Percentiles rank a stretch among this genome's conserved stretches.
Evolutionary conservation across 306 rosid genomes (phyloP).

Genomic region (Oemleria cerasiformis): DNA sequence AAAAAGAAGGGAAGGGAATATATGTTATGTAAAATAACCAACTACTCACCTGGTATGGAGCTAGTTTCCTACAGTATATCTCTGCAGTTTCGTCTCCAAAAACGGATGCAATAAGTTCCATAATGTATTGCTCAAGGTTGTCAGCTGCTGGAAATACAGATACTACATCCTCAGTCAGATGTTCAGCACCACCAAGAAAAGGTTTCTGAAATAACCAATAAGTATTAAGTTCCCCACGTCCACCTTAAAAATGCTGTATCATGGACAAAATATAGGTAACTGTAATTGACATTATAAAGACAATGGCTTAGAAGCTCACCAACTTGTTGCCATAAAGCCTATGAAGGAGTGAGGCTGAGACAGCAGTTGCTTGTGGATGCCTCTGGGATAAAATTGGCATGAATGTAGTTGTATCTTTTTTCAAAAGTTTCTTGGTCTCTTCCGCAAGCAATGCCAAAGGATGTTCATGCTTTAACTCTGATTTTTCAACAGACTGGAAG

Average conservation of each 20-base stretch:
- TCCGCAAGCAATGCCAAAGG: constrained; percentile 91
- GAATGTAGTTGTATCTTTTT: constrained; percentile 68
- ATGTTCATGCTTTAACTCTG: constrained; percentile 69
- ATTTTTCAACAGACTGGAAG: constrained; percentile 64
- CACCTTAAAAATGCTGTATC: constrained; percentile 1
- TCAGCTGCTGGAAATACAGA: constrained; percentile 96
- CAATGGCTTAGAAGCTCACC: constrained; percentile 47
- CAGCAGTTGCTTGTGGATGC: constrained; percentile 80
- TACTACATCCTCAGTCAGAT: constrained; percentile 85
- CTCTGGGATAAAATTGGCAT: constrained; percentile 86
- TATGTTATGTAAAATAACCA: background rate
- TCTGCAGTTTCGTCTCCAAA: constrained; percentile 80
- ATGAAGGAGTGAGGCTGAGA: constrained; percentile 87
- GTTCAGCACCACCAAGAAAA: constrained; percentile 80
- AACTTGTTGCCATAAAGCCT: constrained; percentile 85
- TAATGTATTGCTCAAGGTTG: constrained; percentile 78
- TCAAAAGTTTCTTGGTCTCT: constrained; percentile 77
- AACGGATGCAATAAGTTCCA: constrained; percentile 64
- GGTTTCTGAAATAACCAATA: constrained; percentile 67
- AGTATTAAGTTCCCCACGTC: constrained; percentile 3
- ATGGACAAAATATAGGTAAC: constrained; percentile 1
- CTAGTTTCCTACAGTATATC: constrained; percentile 64
- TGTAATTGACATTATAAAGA: constrained; percentile 13
- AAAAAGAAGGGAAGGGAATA: background rate
- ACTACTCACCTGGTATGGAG: constrained; percentile 67